Evolutionary conservation across 495 filamentous ascomycete genomes (phyloP), one percentile per base, ranked within the genome.

Genomic region (Aspergillus leporis): DNA sequence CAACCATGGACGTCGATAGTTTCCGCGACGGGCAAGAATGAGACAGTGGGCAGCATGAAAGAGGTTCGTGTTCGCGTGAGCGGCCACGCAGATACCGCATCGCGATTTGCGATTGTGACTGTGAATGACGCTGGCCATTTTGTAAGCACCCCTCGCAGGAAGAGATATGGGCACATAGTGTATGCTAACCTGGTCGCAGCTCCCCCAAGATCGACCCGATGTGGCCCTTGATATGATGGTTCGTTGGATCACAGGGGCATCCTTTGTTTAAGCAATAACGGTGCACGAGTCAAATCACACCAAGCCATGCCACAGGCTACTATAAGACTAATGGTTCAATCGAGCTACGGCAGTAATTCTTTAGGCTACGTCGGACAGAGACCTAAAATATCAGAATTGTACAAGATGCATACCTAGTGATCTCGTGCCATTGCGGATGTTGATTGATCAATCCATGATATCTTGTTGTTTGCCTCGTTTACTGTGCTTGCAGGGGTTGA

Each of bases 131-230:
- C 69, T 3, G 69, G 69, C 21, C 69, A 71, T 60, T 41, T 71
- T 8, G 69, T 71, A 47, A 64, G 64, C 60, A 9, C 8, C 19
- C n/a, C 32, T 45, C 13, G 16, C 23, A 36, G 2, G 5, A 28
- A 3, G 19, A 36, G 8, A 5, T n/a, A 14, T 14, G 30, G 8
- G 5, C 18, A 1, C 12, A 43, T n/a, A 43, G 47, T 46, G 25
- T 30, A 5, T 28, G 41, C 32, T 51, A 40, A 43, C 60, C 28
- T 60, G 18, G 48, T 51, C 31, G 34, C 50, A 74, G 73, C 34
- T 75, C 16, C 73, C 73, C 22, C 70, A 69, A 64, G 63, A 74
- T 59, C 71, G 66, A 1, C 72, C 72, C 0, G 73, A 74, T 40
- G 63, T 73, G 13, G 73, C 71, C 0, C 48, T 72, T 14, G 71